Percentiles rank a stretch among this genome's conserved stretches.
These are phyloP conservation scores for Cryoendolithus antarcticus DNA, from an alignment of 2,329 filamentous ascomycete species.

Conservation along the genomic window DNA sequence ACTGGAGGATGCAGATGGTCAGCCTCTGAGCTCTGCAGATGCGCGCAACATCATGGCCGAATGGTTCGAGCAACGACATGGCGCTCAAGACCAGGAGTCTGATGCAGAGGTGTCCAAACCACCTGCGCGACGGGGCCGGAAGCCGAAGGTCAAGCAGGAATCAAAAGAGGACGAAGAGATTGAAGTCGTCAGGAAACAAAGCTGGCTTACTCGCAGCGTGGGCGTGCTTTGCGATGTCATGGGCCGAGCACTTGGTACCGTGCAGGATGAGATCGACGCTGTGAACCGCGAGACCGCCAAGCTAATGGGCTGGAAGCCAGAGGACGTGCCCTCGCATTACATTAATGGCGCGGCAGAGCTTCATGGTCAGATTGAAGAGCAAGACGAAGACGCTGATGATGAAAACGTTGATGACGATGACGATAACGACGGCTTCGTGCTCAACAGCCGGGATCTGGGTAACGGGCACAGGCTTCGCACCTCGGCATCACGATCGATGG, in stretches of 20 bases:
- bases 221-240: no score
- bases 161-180: conserved; percentile 5
- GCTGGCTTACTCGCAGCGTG: no score
- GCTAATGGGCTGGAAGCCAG: conserved; percentile 1
- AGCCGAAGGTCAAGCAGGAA: conserved; percentile 5
- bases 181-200: background rate
- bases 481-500: no score
- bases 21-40: background rate
- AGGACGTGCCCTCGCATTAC: conserved; percentile 3
- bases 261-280: conserved; percentile 1
- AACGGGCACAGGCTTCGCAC: no score
- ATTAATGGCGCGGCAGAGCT: background rate
- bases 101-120: no score
- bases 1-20: conserved; percentile 1
- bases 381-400: background rate
- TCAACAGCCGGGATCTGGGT: no score
- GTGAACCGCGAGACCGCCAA: conserved; percentile 3
- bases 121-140: background rate
- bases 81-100: no score
- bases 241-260: no score
- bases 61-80: conserved; percentile 2
- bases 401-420: background rate
- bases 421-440: background rate
- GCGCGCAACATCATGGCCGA: conserved; percentile 4
- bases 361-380: no score